A percentile compares a stretch with the other conserved stretches of the same genome.
These are phyloP conservation scores for Wickerhamomyces rabaulensis DNA, from an alignment of 805 yeast species.

Conservation along the genomic window DNA sequence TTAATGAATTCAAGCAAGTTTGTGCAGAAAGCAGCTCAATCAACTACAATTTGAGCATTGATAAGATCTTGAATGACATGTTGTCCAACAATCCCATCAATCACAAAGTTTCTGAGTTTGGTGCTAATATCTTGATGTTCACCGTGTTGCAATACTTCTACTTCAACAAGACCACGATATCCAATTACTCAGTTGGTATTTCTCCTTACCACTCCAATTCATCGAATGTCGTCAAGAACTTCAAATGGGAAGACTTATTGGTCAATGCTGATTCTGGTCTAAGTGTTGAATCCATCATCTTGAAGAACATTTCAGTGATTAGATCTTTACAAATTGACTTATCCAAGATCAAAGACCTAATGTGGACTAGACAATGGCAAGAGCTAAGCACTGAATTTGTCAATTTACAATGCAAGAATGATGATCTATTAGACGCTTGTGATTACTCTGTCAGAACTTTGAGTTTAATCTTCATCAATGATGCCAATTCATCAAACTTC, in stretches of 20 bases:
- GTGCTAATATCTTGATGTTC: conserved; percentile 36
- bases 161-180: conserved; percentile 23
- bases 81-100: conserved; percentile 36
- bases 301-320: conserved; percentile 30
- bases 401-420: conserved; percentile 14
- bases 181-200: conserved; percentile 30
- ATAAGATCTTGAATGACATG: conserved; percentile 30
- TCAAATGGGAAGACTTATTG: conserved; percentile 29
- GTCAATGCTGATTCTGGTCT: conserved; percentile 21
- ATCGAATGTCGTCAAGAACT: conserved; percentile 32
- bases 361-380: conserved; percentile 35
- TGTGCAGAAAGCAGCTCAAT: conserved; percentile 19
- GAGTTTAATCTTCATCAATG: conserved; percentile 21
- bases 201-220: conserved; percentile 36
- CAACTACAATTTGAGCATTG: conserved; percentile 24
- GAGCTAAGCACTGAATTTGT: conserved; percentile 19
- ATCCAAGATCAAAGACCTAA: conserved; percentile 29
- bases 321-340: conserved; percentile 30
- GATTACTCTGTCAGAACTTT: conserved; percentile 23
- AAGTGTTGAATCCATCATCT: conserved; percentile 37
- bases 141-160: conserved; percentile 34
- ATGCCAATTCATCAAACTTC: conserved; percentile 22
- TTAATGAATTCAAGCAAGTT: conserved; percentile 26
- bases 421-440: conserved; percentile 24
- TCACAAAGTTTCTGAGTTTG: conserved; percentile 33